Evolutionary conservation across 2,329 filamentous ascomycete genomes (phyloP), one percentile per base, ranked within the genome.

Genomic region (Arthrocladium fulminans): DNA sequence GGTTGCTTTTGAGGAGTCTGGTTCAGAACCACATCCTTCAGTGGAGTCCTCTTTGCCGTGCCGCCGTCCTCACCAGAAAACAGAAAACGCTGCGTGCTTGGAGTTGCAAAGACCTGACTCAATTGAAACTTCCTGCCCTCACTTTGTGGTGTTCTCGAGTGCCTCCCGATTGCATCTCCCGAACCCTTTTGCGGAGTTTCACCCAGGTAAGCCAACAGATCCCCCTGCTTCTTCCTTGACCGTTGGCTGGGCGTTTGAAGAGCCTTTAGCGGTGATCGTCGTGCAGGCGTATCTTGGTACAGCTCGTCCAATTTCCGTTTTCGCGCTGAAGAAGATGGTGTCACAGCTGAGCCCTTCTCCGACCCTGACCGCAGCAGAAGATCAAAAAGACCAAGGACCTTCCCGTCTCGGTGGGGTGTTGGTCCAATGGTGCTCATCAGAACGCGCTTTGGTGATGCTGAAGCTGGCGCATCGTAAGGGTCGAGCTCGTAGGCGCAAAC

Each of bases 371-470:
- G 63, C 3, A 69, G 69, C 3, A 74, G 61, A 37, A 72, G 60
- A 49, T 73, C 71, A 45, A 74, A 73, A 2, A 74, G 60, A 0
- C 71, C 71, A 2, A 74, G 54, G 0, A 70, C 64, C 38, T 66
- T 72, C 8, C 71, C 71, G 57, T 73, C 69, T 30, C 71, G 66
- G 50, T 73, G 69, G 1, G 71, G 71, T 2, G 71, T 73, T 10
- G 71, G 71, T 3, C 70, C 71, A 43, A 73, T 69, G 7, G 63
- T 53, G 38, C 67, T 65, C 2, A 71, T 54, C 15, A 51, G 19
- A 15, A 45, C 37, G 2, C 67, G 65, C 7, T 63, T 59, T 12
- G 64, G 61, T 12, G 62, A 61, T 22, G 59, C 49, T 5, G 52
- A 39, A 0, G 65, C 64, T 0, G 70, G 69, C 0, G 67, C 68